Conservation (phyloP, 2,329 filamentous ascomycete species). For the Parascedosporium putredinis region DNA sequence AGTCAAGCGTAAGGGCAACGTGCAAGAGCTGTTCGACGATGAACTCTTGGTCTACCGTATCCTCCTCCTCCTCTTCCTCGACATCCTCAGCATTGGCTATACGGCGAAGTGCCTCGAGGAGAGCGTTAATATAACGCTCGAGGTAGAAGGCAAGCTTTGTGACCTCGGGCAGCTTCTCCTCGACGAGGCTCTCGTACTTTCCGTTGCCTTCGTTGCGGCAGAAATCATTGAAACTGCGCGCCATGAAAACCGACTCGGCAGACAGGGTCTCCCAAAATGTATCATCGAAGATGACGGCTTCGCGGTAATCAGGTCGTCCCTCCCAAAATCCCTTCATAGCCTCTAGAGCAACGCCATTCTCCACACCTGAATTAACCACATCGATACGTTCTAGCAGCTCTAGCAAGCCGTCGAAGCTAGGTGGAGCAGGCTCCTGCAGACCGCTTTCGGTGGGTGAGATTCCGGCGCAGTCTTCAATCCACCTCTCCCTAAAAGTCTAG, state of each 20-base stretch:
- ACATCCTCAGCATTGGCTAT: constrained; percentile 43
- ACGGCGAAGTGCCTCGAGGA: constrained; percentile 54
- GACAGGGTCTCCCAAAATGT: constrained; percentile 71
- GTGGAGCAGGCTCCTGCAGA: constrained; percentile 37
- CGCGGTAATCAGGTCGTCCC: constrained; percentile 71
- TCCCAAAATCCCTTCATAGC: constrained; percentile 98
- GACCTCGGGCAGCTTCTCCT: constrained; percentile 92
- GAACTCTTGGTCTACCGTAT: constrained; percentile 85
- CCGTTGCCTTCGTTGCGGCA: constrained; percentile 65
- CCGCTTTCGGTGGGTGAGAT: constrained; percentile 49
- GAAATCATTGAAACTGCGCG: constrained; percentile 88
- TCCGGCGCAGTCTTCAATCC: constrained; percentile 90
- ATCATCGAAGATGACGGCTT: constrained; percentile 61
- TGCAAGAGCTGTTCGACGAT: constrained; percentile 91
- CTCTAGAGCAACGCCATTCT: constrained; percentile 82
- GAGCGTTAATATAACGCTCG: constrained; percentile 63
- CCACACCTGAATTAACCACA: constrained; percentile 77
- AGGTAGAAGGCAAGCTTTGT: constrained; percentile 83
- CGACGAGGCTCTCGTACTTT: constrained; percentile 63
- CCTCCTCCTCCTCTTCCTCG: constrained; percentile 63
- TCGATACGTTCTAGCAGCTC: constrained; percentile 93
- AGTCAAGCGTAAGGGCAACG: constrained; percentile 85
- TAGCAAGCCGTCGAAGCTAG: constrained; percentile 71
- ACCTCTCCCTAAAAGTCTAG: constrained; percentile 88
- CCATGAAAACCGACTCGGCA: constrained; percentile 81